A percentile compares a stretch with the other conserved stretches of the same genome.
Evolutionary conservation across 306 rosid species (phyloP).

Genomic region (Pyrus bretschneideri): DNA sequence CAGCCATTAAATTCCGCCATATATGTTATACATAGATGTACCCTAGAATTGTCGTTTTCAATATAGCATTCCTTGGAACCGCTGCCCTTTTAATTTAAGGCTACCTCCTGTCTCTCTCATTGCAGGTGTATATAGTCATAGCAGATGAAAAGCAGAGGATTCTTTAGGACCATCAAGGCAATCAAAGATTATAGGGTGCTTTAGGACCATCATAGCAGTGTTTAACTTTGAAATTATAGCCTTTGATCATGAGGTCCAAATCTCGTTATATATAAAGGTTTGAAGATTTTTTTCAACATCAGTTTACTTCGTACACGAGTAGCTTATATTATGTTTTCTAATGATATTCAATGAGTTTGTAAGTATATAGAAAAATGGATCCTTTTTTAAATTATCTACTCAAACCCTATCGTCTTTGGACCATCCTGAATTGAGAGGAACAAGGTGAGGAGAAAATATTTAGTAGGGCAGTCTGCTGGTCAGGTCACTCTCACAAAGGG

Average conservation of each 20-base stretch:
- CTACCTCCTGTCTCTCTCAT: neutral
- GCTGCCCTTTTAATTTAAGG: neutral
- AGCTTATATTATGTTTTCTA: neutral
- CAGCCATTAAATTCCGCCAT: too few species aligned
- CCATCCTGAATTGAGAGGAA: too few species aligned
- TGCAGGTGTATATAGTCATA: neutral
- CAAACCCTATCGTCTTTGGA: too few species aligned
- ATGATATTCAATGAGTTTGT: neutral
- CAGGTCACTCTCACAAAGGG: too few species aligned
- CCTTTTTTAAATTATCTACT: too few species aligned
- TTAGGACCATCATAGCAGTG: too few species aligned
- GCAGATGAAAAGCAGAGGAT: neutral
- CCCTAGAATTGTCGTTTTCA: too few species aligned
- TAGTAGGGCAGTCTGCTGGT: too few species aligned
- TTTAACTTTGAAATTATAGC: neutral
- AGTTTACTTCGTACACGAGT: neutral
- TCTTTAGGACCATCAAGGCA: neutral
- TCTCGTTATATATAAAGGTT: neutral
- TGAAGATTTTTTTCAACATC: neutral
- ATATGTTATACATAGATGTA: too few species aligned
- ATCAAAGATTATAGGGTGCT: neutral
- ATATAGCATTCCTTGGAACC: neutral
- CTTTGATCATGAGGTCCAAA: neutral
- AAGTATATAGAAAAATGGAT: neutral
- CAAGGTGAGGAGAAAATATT: too few species aligned